These are phyloP conservation scores for Candida insectorum DNA, from an alignment of 805 yeast genomes.

Conservation along the genomic window DNA sequence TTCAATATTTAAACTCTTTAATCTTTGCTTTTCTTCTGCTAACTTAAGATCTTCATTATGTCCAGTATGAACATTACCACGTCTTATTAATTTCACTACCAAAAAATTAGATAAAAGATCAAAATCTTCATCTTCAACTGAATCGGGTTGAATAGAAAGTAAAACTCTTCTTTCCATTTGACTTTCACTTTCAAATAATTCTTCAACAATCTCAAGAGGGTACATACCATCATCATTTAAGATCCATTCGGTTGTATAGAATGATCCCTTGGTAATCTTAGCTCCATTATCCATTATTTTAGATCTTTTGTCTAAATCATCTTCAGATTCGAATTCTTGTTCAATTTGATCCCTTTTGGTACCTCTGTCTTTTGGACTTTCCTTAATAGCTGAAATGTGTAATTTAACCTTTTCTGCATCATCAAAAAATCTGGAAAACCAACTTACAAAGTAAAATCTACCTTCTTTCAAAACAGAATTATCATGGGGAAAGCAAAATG, in stretches of 20 bases:
- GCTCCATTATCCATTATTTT: conserved; percentile 39
- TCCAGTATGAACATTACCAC: conserved; percentile 52
- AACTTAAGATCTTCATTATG: conserved; percentile 41
- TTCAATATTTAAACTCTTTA: conserved; percentile 20
- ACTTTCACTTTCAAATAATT: conserved; percentile 50
- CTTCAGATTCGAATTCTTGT: conserved; percentile 15
- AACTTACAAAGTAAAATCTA: conserved; percentile 68
- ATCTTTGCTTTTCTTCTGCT: conserved; percentile 25
- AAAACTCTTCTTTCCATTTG: conserved; percentile 55
- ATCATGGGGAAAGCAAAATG: conserved; percentile 84
- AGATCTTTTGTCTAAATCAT: too few species aligned
- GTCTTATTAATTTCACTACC: conserved; percentile 46
- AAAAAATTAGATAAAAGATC: conserved; percentile 42
- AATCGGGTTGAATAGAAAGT: conserved; percentile 72
- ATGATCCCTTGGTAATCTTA: conserved; percentile 35
- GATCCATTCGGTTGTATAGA: conserved; percentile 73
- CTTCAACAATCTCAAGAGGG: conserved; percentile 57
- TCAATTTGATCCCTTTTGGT: conserved; percentile 42
- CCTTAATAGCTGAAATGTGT: conserved; percentile 65
- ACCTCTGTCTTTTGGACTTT: conserved; percentile 53
- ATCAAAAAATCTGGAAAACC: conserved; percentile 72
- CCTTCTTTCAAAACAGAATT: conserved; percentile 54
- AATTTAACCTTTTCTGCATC: conserved; percentile 59
- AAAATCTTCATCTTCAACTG: conserved; percentile 63
- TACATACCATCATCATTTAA: conserved; percentile 55